phyloP scores from a whole-genome alignment of 495 filamentous ascomycete species.

The Gamarada debralockiae region DNA sequence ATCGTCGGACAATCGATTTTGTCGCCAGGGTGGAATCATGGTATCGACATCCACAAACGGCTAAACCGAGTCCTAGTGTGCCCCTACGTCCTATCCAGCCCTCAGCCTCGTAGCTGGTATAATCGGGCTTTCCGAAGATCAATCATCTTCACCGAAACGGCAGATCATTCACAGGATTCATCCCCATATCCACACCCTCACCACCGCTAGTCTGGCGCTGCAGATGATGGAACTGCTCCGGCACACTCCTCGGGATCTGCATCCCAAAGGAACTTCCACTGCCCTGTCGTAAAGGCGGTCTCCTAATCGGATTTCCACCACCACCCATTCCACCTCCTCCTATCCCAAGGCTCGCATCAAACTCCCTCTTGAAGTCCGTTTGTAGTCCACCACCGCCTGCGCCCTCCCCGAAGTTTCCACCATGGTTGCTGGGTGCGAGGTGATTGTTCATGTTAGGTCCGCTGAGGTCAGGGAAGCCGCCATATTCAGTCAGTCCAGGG shows the following conservation, averaged over 20 bases:
- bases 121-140: no score
- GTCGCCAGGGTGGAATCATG: no score
- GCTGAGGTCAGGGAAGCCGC: constrained; percentile 16
- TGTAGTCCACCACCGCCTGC: constrained; percentile 12
- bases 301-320: constrained; percentile 7
- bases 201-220: constrained; percentile 3
- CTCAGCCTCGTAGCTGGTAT: no score
- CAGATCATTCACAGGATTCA: constrained; percentile 6
- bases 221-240: constrained; percentile 16
- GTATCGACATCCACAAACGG: no score
- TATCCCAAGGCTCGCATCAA: constrained; percentile 5
- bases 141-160: constrained; percentile 12
- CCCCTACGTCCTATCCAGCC: no score
- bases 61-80: no score
- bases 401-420: constrained; percentile 16
- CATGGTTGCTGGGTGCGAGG: constrained; percentile 6
- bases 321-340: no score
- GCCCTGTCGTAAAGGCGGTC: constrained; percentile 20
- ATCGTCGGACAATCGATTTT: no score
- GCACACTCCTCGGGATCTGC: constrained; percentile 25
- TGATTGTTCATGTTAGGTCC: constrained; percentile 8
- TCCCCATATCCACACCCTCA: constrained; percentile 3
- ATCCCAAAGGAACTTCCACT: constrained; percentile 12
- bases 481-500: constrained; percentile 20
- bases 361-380: constrained; percentile 20